Base-by-base conservation (phyloP, 148 eudicot species). In the Rhododendron kiyosumense region DNA sequence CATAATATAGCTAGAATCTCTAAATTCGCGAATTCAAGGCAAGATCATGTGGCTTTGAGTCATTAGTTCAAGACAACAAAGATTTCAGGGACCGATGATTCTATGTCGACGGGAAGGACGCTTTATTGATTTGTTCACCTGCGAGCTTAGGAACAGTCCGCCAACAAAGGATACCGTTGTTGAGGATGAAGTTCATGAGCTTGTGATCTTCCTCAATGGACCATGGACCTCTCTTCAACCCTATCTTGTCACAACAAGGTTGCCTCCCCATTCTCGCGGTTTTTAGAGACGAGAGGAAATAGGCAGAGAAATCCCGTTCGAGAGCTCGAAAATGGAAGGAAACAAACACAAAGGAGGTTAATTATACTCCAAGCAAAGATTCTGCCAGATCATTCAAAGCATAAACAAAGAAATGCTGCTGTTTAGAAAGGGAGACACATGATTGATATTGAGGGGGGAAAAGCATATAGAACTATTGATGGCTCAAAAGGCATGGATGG, bases 191-290 rank as follows among this genome's bases (percentile, higher is more conserved):
- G 80, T 73, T 89, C 85, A 93, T 86, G 74, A 95, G 96, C 88
- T 89, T 93, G 78, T 90, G 92, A 89, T 95, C 98, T 90, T 95
- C 96, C 84, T 95, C 96, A 63, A 90, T 90, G 3, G 90, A 92
- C 98, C 96, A 95, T 85, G 98, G 98, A 85, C 96, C 98, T 90
- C 94, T 91, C 87, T 93, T 95, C 87, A 95, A 81, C 20, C 96
- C 96, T 26, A 90, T 86, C 84, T 91, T 92, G 49, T 93, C 95
- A 86, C 98, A 95, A 49, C 98, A 95, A 82, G 98, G 96, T 71
- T 93, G 91, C 85, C 98, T 94, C 86, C 95, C 98, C 96, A 95
- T 95, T 65, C 78, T 86, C 18, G 26, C 59, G 32, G 9, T 79
- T 20, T 71, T 18, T 5, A 20, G 28, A n/a, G 5, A 81, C 5